Base-by-base conservation (phyloP, 768 basidiomycete species). In the Russula ochroleuca region DNA sequence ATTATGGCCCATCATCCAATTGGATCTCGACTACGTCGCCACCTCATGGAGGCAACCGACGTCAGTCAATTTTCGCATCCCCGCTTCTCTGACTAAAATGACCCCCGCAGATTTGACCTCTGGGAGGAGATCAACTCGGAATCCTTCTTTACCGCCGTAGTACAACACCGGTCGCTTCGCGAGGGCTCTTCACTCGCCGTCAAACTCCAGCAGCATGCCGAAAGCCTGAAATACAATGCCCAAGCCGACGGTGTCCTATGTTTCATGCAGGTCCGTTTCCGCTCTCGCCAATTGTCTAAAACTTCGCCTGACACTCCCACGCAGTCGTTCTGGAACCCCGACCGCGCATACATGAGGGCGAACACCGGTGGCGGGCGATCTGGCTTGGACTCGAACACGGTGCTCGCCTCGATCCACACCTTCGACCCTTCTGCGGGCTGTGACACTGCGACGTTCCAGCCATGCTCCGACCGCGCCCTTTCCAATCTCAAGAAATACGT, bases 391-490 rank as follows among this genome's bases (percentile, higher is more conserved):
- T 25, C 62, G 14, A 64, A 59, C 21, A 62, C 57, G 19, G 56
- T 84, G 19, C 78, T 94, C 23, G 80, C 86, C 23, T 87, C 85
- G 23, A 86, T 88, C 66, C 87, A 90, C 70, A 86, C 83, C 10
- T 90, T 88, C 19, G 50, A 91, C 69, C 73, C 80, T 21, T 71
- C 77, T 38, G 90, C 88, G 6, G 88, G 85, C 41, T 91, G 89
- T 69, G 89, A 91, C 70, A 76, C 80, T 23, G 21, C 33, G n/a
- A 37, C 35, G 1, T 37, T 23, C 21, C 52, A 15, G 13, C 28
- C 50, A 52, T 2, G 90, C 72, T 91, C 89, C 0, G 88, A 90
- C 75, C 81, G 81, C 68, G 88, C 88, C 0, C 77, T 92, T 19
- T 80, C 87, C 1, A 90, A 79, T 69, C 76, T 88, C 52, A 83